Evolutionary conservation across 2,329 filamentous ascomycete genomes (phyloP), one percentile per base, ranked within the genome.

Genomic region (Curvularia sp.): DNA sequence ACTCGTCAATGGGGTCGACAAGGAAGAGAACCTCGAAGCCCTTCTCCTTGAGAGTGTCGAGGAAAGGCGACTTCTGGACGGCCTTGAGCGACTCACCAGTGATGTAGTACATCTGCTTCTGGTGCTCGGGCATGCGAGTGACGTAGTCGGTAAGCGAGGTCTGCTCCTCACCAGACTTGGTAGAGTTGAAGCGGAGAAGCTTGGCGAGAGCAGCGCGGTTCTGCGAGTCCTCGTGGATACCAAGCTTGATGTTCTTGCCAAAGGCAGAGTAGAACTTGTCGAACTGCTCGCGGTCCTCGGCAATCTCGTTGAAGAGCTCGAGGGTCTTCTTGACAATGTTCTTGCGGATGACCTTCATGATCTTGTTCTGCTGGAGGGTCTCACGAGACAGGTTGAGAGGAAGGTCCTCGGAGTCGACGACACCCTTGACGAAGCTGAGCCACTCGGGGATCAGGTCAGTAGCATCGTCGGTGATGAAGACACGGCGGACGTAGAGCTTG

Each of bases 341-440:
- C 93, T 99, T 99, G 89, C 96, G 96, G 88, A 98, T 98, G 82
- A 98, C 95, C 91, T 98, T 98, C 95, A 98, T 98, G 87, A 99
- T 99, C 93, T 98, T 98, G 91, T 98, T 99, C 88, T 98, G 95
- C 85, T 99, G 95, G 50, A 99, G 92, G 58, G 94, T 98, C 89
- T 99, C 95, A 90, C 95, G 95, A 78, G 95, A 98, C 85, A 99
- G 83, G 89, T 99, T 99, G 82, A 99, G 91, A 74, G 95, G 95
- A 65, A 99, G 91, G 81, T 99, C 95, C 88, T 99, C 95, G 76
- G 95, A 99, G 85, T 99, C 95, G 81, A 99, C 95, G 75, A 99
- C 95, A 90, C 95, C 95, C 91, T 99, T 99, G 89, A 99, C 84
- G 84, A 99, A 99, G 85, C 92, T 88, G 78, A 99, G 89, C 95